phyloP scores from a whole-genome alignment of 805 yeast genomes.

The Starmerella apicola region DNA sequence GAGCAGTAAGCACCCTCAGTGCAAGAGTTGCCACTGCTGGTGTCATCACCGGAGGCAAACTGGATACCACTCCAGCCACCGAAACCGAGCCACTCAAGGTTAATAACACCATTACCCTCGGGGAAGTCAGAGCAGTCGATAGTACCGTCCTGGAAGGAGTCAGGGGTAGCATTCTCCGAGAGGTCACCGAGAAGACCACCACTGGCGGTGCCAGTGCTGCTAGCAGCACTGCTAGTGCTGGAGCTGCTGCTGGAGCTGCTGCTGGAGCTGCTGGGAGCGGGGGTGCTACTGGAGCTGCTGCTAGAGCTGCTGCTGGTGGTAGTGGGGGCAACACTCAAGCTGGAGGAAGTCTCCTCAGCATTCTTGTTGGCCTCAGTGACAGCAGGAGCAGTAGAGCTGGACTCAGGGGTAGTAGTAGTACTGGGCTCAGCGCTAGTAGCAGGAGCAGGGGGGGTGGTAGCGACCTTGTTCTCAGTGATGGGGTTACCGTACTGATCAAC shows the following conservation, averaged over 20 bases:
- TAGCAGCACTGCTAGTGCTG: conserved; percentile 26
- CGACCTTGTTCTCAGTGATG: conserved; percentile 30
- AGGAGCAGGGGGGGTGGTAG: conserved; percentile 21
- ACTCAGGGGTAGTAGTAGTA: conserved; percentile 22
- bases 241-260: conserved; percentile 25
- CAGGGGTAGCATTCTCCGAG: conserved; percentile 43
- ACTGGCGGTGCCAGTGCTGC: conserved; percentile 27
- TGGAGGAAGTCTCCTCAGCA: conserved; percentile 6
- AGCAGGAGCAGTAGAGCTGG: conserved; percentile 12
- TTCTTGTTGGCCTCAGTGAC: conserved; percentile 10
- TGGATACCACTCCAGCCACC: conserved; percentile 80
- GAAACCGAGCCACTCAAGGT: conserved; percentile 56
- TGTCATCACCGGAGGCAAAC: conserved; percentile 39
- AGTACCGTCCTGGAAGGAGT: conserved; percentile 60
- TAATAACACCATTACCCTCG: conserved; percentile 69
- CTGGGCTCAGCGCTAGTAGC: conserved; percentile 23
- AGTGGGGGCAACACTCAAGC: conserved; percentile 18
- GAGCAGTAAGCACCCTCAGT: conserved; percentile 89
- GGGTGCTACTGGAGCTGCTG: conserved; percentile 19
- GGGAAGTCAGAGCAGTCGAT: conserved; percentile 60
- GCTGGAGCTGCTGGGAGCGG: conserved; percentile 27
- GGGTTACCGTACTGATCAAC: conserved; percentile 31
- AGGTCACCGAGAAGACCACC: conserved; percentile 43
- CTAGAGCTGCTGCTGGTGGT: conserved; percentile 23
- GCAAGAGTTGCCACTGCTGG: conserved; percentile 55